Evolutionary conservation across 2,329 filamentous ascomycete genomes (phyloP).

Genomic region (Eurotiales sp.): DNA sequence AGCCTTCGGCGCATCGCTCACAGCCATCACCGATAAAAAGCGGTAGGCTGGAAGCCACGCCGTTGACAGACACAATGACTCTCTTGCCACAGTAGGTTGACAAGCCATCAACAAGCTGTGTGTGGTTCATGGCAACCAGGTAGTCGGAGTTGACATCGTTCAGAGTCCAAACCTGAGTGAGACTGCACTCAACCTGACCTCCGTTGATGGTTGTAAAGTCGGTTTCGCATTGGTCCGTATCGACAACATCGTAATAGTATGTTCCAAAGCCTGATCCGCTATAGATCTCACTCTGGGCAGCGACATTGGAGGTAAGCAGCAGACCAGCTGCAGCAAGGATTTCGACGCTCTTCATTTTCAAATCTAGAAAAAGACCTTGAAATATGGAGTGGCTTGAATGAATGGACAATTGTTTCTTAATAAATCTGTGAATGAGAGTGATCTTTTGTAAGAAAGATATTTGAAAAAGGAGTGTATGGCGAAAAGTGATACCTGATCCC

Average conservation of each 20-base stretch:
- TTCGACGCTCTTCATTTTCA: constrained; percentile 12
- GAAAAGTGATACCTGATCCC: too few relatives aligned
- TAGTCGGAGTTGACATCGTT: constrained; percentile 13
- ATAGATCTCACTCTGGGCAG: constrained; percentile 1
- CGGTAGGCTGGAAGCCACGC: constrained; percentile 7
- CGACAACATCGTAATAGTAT: constrained; percentile 13
- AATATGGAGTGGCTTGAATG: constrained; percentile 3
- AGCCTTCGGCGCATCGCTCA: constrained; percentile 5
- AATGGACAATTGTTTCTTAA: neutral
- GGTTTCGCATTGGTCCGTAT: constrained; percentile 6
- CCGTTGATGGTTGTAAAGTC: constrained; percentile 5
- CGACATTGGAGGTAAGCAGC: neutral
- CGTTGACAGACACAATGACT: constrained; percentile 12
- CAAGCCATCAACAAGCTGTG: constrained; percentile 8
- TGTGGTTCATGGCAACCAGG: constrained; percentile 14
- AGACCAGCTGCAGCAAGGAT: constrained; percentile 11
- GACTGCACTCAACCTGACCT: constrained; percentile 14
- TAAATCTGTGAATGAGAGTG: neutral
- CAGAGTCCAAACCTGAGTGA: constrained; percentile 12
- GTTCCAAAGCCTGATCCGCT: constrained; percentile 14
- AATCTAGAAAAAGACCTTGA: neutral
- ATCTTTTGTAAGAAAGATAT: neutral
- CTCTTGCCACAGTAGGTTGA: constrained; percentile 12
- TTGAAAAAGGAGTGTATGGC: constrained; percentile 9
- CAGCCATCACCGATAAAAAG: constrained; percentile 15